Conservation (phyloP, 148 eudicot genomes). For the Suaeda aralocaspica region DNA sequence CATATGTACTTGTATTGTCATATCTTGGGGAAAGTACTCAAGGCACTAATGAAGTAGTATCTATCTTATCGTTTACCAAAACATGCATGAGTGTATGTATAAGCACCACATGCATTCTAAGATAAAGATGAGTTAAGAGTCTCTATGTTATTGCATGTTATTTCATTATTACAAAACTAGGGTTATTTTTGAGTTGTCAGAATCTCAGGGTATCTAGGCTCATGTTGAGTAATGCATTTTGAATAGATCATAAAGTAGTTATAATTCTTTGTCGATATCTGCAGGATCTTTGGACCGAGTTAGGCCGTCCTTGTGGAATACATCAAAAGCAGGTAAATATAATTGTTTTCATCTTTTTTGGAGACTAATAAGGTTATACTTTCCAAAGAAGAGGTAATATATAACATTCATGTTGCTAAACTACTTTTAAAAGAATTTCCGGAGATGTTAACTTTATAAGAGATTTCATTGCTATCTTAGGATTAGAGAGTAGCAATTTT, state of each 20-base stretch:
- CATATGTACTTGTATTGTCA: no score
- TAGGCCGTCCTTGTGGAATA: constrained; percentile 94
- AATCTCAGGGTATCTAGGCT: background rate
- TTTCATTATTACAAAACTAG: background rate
- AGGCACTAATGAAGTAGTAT: no score
- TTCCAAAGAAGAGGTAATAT: background rate
- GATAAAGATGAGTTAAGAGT: no score
- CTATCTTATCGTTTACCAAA: no score
- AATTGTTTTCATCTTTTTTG: background rate
- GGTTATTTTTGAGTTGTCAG: background rate
- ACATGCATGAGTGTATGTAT: no score
- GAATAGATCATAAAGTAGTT: background rate
- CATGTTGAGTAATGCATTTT: background rate
- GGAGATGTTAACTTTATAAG: no score
- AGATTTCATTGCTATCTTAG: no score
- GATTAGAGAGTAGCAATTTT: no score
- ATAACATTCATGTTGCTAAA: background rate
- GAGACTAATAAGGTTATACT: background rate
- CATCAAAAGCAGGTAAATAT: constrained; percentile 83
- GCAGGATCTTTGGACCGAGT: constrained; percentile 95
- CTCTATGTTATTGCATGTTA: background rate
- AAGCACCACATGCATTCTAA: no score
- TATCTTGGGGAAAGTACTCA: no score
- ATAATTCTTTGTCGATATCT: background rate
- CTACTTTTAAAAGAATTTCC: no score